These are phyloP conservation scores for Cunninghamia lanceolata DNA, from an alignment of 75 land plant species.

Conservation along the genomic window DNA sequence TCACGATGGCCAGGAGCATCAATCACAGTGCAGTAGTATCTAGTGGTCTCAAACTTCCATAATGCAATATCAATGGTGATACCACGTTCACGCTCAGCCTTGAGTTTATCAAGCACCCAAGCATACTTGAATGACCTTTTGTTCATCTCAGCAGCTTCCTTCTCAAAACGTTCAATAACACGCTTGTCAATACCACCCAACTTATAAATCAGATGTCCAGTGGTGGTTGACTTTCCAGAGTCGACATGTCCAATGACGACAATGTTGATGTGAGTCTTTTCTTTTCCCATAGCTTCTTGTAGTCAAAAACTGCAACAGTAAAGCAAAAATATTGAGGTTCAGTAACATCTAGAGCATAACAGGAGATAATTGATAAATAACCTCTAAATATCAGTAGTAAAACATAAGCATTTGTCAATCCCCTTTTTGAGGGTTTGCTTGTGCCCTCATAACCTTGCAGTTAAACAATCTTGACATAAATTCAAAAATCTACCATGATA, in stretches of 20 bases:
- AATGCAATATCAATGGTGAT: slow-evolving; percentile 43
- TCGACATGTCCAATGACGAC: slow-evolving; percentile 66
- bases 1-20: slow-evolving; percentile 48
- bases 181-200: slow-evolving; percentile 56
- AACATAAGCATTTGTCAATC: no score
- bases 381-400: no score
- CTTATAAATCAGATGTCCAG: slow-evolving; percentile 56
- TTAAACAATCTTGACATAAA: no score
- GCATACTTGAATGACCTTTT: slow-evolving; percentile 56
- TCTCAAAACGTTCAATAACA: slow-evolving; percentile 52
- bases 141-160: slow-evolving; percentile 62
- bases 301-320: background rate
- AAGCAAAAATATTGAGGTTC: background rate
- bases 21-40: slow-evolving; percentile 51
- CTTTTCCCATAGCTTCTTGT: slow-evolving; percentile 38
- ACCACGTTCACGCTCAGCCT: slow-evolving; percentile 48
- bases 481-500: no score
- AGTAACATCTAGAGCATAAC: no score
- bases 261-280: slow-evolving; percentile 59
- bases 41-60: slow-evolving; percentile 44
- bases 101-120: slow-evolving; percentile 44
- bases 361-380: no score
- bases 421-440: no score
- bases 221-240: slow-evolving; percentile 56
- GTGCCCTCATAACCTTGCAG: no score